Evolutionary conservation across 2,329 filamentous ascomycete species (phyloP).

Genomic region (Eurotiales sp.): DNA sequence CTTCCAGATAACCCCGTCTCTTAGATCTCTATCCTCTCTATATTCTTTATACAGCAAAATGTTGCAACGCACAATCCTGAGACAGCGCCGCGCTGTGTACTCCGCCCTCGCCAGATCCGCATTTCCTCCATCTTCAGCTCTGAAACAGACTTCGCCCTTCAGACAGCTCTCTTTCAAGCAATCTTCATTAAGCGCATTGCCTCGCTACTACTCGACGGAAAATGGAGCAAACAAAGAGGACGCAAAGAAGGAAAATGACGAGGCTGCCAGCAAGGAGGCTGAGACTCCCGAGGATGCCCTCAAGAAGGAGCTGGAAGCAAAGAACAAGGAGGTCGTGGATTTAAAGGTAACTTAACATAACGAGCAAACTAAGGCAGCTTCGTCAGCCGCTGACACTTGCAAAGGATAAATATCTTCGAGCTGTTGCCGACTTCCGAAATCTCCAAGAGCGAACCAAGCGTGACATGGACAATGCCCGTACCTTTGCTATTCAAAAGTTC

Average conservation of each 20-base stretch:
- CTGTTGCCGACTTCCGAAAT: slow-evolving; percentile 95
- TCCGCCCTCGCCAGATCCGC: slow-evolving; percentile 32
- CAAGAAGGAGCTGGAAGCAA: slow-evolving; percentile 66
- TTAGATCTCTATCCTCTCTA: slow-evolving; percentile 5
- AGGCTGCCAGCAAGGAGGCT: slow-evolving; percentile 38
- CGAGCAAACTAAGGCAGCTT: no score
- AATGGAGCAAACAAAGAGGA: slow-evolving; percentile 17
- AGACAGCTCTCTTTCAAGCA: slow-evolving; percentile 29
- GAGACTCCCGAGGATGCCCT: slow-evolving; percentile 46
- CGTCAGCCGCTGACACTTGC: neutral
- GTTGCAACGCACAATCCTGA: slow-evolving; percentile 41
- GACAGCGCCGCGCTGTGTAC: slow-evolving; percentile 38
- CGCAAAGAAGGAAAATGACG: slow-evolving; percentile 40
- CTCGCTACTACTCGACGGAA: slow-evolving; percentile 44
- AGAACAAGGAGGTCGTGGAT: slow-evolving; percentile 70
- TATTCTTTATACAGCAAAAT: slow-evolving; percentile 25
- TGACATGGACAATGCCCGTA: slow-evolving; percentile 79
- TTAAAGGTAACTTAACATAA: slow-evolving; percentile 76
- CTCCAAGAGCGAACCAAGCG: slow-evolving; percentile 91
- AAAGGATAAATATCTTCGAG: slow-evolving; percentile 91
- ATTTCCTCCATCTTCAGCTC: slow-evolving; percentile 29
- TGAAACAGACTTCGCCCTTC: slow-evolving; percentile 33
- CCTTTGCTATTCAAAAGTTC: slow-evolving; percentile 93
- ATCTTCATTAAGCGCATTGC: slow-evolving; percentile 30
- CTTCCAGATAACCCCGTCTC: neutral